phyloP scores from a whole-genome alignment of 2,329 filamentous ascomycete species.

The Aspergillus sp. region DNA sequence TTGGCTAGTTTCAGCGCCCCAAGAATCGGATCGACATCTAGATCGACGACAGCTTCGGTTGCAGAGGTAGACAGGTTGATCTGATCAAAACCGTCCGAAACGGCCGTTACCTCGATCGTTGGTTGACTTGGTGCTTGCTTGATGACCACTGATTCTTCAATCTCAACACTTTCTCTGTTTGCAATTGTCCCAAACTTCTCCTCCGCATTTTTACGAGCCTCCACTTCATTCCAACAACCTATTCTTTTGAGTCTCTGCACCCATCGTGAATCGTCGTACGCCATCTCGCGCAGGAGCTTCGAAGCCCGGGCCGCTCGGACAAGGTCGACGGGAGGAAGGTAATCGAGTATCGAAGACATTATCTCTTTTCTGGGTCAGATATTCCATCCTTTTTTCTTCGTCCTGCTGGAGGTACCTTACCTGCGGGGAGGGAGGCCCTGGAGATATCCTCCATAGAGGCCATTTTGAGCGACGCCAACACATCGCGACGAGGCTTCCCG shows the following conservation, averaged over 20 bases:
- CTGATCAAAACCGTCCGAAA: slow-evolving; percentile 77
- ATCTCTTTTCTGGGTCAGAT: slow-evolving; percentile 64
- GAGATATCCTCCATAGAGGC: slow-evolving; percentile 73
- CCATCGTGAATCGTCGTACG: slow-evolving; percentile 97
- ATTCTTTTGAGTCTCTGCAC: slow-evolving; percentile 81
- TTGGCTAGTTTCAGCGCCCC: slow-evolving; percentile 67
- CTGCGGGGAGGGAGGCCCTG: slow-evolving; percentile 78
- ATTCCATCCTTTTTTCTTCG: not conserved
- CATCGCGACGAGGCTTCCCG: slow-evolving; percentile 46
- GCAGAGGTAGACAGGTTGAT: slow-evolving; percentile 56
- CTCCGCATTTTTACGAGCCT: slow-evolving; percentile 79
- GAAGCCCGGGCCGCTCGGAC: slow-evolving; percentile 82
- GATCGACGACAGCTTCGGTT: slow-evolving; percentile 29
- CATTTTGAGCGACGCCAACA: slow-evolving; percentile 75
- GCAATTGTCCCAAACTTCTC: slow-evolving; percentile 53
- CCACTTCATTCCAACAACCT: slow-evolving; percentile 87
- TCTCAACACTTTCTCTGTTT: slow-evolving; percentile 26
- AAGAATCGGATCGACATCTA: slow-evolving; percentile 66
- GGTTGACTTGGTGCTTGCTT: slow-evolving; percentile 13
- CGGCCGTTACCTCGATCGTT: slow-evolving; percentile 30
- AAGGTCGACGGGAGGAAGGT: slow-evolving; percentile 81
- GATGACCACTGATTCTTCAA: slow-evolving; percentile 25
- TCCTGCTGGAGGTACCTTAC: slow-evolving; percentile 47
- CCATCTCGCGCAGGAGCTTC: slow-evolving; percentile 90
- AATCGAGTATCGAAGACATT: slow-evolving; percentile 82